Base-by-base conservation (phyloP, 139 green algal species). In the Micractinium conductrix region DNA sequence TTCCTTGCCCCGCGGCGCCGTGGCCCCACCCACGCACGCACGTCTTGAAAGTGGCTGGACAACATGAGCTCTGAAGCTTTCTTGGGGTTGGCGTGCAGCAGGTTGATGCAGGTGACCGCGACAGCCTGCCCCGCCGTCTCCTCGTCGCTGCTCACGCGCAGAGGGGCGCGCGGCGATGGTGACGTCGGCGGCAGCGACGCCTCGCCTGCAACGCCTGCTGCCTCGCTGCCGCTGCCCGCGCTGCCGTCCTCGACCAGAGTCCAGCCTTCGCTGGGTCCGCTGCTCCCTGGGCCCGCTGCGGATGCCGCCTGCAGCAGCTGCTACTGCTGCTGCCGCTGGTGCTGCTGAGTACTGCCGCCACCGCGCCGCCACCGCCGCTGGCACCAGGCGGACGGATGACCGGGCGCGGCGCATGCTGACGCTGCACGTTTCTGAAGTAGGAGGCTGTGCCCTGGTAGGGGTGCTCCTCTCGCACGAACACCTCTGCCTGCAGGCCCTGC, bases 31-130 rank as follows among this genome's bases (percentile, higher is more conserved):
- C 28, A 7, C 42, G 35, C 30, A 37, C 89, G 38, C 67, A 85
- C 90, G 75, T 94, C 87, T 24, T 93, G 86, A 79, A 97, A 97
- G 74, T 93, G 87, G 80, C 93, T 91, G 12, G 91, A 93, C 37
- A 97, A 87, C 79, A 93, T 78, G 37, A 97, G 86, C 87, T 97
- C 94, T 53, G 91, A 81, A 9, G 74, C 67, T 71, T 91, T 91
- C 44, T 86, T n/a, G 73, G 90, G 90, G 79, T 91, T 93, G 87
- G 89, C 93, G n/a, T 98, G 91, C 79, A 99, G 92, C 85, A 99
- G 87, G 90, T 97, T 98, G 83, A 99, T 92, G 85, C 97, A 98
- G 0, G 93, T 93, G 14, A 99, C 82, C 1, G 95, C 92, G 19
- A 95, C 88, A n/a, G 21, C 16, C 22, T 42, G 24, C 44, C 74